Evolutionary conservation across 495 filamentous ascomycete genomes (phyloP).

Genomic region (Astrocystis sublimbata): DNA sequence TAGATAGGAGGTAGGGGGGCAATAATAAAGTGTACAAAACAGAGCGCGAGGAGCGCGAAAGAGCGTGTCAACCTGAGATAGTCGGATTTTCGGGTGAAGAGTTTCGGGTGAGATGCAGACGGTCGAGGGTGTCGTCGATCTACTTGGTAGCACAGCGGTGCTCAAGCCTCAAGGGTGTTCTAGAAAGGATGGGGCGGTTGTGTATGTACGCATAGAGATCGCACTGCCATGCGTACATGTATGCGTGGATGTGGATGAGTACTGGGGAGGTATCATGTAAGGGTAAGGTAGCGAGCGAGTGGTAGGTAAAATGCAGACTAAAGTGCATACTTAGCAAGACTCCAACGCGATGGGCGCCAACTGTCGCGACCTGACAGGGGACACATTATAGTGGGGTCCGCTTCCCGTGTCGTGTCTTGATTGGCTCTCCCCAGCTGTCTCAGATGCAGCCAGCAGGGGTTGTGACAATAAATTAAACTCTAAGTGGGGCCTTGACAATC

Average conservation of each 20-base stretch:
- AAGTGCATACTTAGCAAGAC: neutral
- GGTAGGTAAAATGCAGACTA: too few species aligned
- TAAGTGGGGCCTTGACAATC: too few species aligned
- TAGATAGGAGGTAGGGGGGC: constrained; percentile 25
- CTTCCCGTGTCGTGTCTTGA: constrained; percentile 10
- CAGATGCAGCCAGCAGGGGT: neutral
- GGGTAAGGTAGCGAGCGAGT: too few species aligned
- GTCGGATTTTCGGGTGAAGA: too few species aligned
- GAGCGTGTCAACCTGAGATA: too few species aligned
- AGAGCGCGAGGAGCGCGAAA: constrained; percentile 13
- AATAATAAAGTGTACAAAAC: constrained; percentile 12
- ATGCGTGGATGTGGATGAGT: too few species aligned
- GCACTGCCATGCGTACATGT: neutral
- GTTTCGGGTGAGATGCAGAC: too few species aligned
- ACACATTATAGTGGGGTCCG: constrained; percentile 3
- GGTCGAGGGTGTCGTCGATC: neutral
- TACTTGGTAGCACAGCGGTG: constrained; percentile 3
- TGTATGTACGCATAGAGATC: neutral
- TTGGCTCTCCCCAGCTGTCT: constrained; percentile 1
- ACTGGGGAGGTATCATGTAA: too few species aligned
- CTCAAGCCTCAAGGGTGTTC: neutral
- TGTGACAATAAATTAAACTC: too few species aligned
- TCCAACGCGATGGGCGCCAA: constrained; percentile 17
- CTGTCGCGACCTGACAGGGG: constrained; percentile 17
- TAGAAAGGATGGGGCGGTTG: neutral